A percentile compares a stretch with the other conserved stretches of the same genome.
Conservation (phyloP, 2,329 filamentous ascomycete genomes). For the Fusarium xyrophilum region DNA sequence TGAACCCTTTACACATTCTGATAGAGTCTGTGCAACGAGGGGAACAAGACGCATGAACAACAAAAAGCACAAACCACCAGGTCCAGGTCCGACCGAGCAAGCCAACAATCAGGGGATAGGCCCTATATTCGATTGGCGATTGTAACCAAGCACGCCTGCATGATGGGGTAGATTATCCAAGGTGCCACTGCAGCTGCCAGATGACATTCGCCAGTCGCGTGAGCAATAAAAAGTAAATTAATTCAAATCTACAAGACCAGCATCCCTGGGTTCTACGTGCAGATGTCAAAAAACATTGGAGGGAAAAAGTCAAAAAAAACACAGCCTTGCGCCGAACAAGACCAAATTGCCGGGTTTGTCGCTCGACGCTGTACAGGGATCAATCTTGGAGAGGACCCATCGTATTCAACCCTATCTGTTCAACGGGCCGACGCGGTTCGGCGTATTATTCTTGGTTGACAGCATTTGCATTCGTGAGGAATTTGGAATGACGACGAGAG, state of each 20-base stretch:
- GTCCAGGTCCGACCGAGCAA: conserved; percentile 17
- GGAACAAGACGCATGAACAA: neutral
- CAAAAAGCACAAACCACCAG: neutral
- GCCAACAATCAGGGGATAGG: neutral
- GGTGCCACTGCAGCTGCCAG: conserved; percentile 11
- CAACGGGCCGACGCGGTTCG: conserved; percentile 19
- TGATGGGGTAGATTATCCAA: neutral
- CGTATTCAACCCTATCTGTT: neutral
- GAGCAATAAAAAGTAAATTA: neutral
- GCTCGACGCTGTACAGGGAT: conserved; percentile 4
- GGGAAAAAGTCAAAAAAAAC: conserved; percentile 17
- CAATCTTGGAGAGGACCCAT: neutral
- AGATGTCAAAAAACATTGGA: conserved; percentile 1
- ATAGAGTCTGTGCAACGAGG: conserved; percentile 19
- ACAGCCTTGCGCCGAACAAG: neutral
- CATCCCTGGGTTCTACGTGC: neutral
- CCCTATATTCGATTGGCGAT: conserved; percentile 27
- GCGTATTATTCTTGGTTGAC: neutral
- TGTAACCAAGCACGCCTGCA: neutral
- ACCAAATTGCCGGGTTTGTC: conserved; percentile 14
- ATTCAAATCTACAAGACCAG: neutral
- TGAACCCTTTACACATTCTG: neutral
- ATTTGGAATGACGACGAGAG: neutral
- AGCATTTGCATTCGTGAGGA: neutral
- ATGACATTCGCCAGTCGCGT: neutral